Evolutionary conservation across 225 moss, liverwort and hornwort species (phyloP), one percentile per base, ranked within the genome.

Genomic region (Ulota crispa): DNA sequence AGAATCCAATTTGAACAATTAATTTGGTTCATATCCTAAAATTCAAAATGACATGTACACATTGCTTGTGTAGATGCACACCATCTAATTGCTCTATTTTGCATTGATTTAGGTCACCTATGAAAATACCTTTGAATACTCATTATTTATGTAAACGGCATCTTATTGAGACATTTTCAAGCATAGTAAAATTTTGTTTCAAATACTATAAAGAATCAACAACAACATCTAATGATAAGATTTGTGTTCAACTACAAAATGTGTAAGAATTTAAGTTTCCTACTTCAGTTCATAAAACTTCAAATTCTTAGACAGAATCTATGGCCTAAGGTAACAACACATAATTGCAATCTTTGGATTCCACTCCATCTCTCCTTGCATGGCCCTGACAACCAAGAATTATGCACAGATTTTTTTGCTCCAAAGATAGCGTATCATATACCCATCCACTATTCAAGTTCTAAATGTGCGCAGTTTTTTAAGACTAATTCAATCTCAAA

Each of bases 291-390:
- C 8, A 23, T 1, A 56, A n/a, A 3, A n/a, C 23, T 56, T 56
- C 2, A 43, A n/a, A 15, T n/a, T 43, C 14, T n/a, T 2, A 26
- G 13, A 43, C 18, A 42, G 7, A 56, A 19, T 28, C 37, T 64
- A 18, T 39, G 64, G 9, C 30, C 55, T 73, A 54, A 13, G 19
- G 54, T 54, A 8, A 19, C 54, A 54, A 54, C 54, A 54, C 20
- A 19, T 56, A n/a, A n/a, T n/a, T 56, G 56, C n/a, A 56, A n/a
- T 9, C n/a, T n/a, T 56, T 56, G n/a, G 23, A 23, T 56, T 56
- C 56, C 1, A 92, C 92, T 61, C 90, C 93, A 32, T 24, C 85
- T 37, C 39, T 74, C 10, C 10, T 59, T 89, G 78, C 80, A 92
- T 88, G 37, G 73, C 63, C 21, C 79, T 72, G 9, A n/a, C 3